Evolutionary conservation across 306 rosid genomes (phyloP).

Genomic region (Rosa persica): DNA sequence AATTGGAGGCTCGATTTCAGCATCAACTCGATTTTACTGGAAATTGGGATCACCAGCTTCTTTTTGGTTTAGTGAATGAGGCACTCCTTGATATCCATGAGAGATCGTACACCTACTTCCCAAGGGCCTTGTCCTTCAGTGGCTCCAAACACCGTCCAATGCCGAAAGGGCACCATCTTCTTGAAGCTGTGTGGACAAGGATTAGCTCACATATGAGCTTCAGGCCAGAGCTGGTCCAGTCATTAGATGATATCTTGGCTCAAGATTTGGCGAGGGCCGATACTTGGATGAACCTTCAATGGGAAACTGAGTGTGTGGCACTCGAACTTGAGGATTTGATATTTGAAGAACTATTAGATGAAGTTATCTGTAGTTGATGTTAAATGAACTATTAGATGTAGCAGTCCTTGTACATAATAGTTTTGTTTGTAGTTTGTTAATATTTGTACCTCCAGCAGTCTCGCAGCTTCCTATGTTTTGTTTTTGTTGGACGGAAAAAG

Average conservation of each 20-base stretch:
- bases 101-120: conserved; percentile 58
- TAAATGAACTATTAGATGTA: conserved; percentile 61
- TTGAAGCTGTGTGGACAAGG: conserved; percentile 52
- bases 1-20: conserved; percentile 35
- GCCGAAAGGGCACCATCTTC: conserved; percentile 54
- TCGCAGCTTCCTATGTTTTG: background rate
- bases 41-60: conserved; percentile 49
- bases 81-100: conserved; percentile 52
- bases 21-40: conserved; percentile 37
- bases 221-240: conserved; percentile 76
- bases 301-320: conserved; percentile 62
- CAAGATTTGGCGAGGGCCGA: conserved; percentile 55
- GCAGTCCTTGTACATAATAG: conserved; percentile 16
- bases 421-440: conserved; percentile 3
- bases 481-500: background rate
- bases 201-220: conserved; percentile 41
- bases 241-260: conserved; percentile 70
- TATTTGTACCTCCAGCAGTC: background rate
- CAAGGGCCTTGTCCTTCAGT: conserved; percentile 49
- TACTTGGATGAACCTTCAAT: conserved; percentile 77
- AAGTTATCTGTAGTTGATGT: conserved; percentile 42
- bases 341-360: conserved; percentile 70
- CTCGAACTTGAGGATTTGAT: conserved; percentile 78
- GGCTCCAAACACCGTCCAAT: conserved; percentile 40
- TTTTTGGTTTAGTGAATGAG: conserved; percentile 67